Conservation (phyloP, 257 asterid genomes). For the Parsonsia alboflavescens region DNA sequence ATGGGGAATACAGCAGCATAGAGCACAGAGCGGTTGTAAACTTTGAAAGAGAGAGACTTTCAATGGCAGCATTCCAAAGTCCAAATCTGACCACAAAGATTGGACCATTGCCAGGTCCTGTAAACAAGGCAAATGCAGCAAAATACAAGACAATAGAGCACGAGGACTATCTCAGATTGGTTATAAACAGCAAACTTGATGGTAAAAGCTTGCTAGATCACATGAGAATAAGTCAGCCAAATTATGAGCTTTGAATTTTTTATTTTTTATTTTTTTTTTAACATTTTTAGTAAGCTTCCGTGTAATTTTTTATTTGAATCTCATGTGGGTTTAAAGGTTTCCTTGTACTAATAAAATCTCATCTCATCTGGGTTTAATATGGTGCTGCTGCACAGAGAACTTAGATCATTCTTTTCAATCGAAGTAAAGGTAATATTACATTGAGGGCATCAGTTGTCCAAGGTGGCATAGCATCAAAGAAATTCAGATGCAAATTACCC, state of each 20-base stretch:
- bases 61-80: slow-evolving; percentile 14
- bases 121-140: slow-evolving; percentile 4
- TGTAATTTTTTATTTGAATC: too few species aligned
- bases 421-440: too few species aligned
- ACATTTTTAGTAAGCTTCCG: too few species aligned
- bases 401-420: too few species aligned
- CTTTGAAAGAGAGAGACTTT: slow-evolving; percentile 1
- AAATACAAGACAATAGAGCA: slow-evolving; percentile 23
- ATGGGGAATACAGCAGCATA: slow-evolving; percentile 10
- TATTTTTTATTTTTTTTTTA: too few species aligned
- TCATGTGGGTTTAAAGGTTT: too few species aligned
- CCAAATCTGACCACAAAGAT: not conserved
- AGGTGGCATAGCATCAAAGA: slow-evolving; percentile 41
- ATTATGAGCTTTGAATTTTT: not conserved
- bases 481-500: slow-evolving; percentile 49
- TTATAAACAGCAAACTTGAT: slow-evolving; percentile 31
- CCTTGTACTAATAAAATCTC: too few species aligned
- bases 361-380: too few species aligned
- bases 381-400: too few species aligned
- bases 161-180: slow-evolving; percentile 21
- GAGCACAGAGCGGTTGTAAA: slow-evolving; percentile 12
- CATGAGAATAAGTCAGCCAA: slow-evolving; percentile 12
- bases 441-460: slow-evolving; percentile 43
- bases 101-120: not conserved
- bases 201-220: slow-evolving; percentile 28